Conservation (phyloP, 179 eudicot species). For the Beta macrorhiza region DNA sequence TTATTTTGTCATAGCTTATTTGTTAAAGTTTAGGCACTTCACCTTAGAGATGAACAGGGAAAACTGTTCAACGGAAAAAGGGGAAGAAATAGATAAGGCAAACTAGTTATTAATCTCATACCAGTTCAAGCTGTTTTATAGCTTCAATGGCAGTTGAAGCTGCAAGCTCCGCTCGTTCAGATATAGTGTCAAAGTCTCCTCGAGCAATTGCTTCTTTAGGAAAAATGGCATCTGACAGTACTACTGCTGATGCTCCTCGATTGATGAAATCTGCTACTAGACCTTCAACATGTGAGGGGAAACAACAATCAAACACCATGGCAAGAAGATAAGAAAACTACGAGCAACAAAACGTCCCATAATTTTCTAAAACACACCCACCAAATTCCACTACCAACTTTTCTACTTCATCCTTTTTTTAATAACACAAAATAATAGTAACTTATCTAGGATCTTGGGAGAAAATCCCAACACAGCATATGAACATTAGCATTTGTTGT, state of each 20-base stretch:
- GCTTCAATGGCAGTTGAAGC: constrained; percentile 48
- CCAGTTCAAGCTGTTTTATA: constrained; percentile 25
- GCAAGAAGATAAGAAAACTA: no score
- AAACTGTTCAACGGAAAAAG: neutral
- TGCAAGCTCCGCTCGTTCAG: constrained; percentile 51
- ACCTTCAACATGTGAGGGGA: constrained; percentile 34
- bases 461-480: neutral
- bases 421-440: no score
- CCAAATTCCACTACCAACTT: no score
- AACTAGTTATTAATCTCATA: constrained; percentile 5
- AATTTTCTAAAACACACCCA: no score
- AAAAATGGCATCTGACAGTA: constrained; percentile 82
- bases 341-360: no score
- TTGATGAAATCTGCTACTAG: constrained; percentile 47
- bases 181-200: constrained; percentile 44
- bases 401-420: no score
- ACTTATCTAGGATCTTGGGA: no score
- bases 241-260: constrained; percentile 73
- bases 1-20: neutral
- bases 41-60: neutral
- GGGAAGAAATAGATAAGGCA: no score
- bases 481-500: neutral
- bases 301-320: no score
- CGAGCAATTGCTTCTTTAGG: constrained; percentile 51
- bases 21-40: neutral